phyloP scores from a whole-genome alignment of 2,329 filamentous ascomycete species.

The Fusarium pseudonygamai region DNA sequence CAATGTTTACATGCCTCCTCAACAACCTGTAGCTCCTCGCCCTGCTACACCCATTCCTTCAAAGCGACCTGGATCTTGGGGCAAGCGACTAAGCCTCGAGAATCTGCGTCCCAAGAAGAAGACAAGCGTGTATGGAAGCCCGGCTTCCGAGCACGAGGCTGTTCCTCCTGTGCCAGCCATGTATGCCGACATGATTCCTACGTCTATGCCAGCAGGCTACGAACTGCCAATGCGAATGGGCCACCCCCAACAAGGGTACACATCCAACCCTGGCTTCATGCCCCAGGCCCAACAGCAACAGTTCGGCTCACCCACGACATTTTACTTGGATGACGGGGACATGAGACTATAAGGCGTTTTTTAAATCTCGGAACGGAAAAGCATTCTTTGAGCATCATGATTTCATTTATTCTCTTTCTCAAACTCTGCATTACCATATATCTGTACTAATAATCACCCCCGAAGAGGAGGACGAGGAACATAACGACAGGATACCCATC shows the following conservation, averaged over 20 bases:
- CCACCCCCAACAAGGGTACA: constrained; percentile 35
- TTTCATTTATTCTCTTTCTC: constrained; percentile 17
- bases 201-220: constrained; percentile 42
- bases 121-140: constrained; percentile 45
- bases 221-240: constrained; percentile 45
- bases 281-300: constrained; percentile 42
- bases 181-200: constrained; percentile 44
- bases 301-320: constrained; percentile 42
- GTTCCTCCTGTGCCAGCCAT: constrained; percentile 44
- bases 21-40: constrained; percentile 43
- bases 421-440: constrained; percentile 19
- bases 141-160: constrained; percentile 40
- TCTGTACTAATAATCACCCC: constrained; percentile 41
- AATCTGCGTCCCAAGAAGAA: constrained; percentile 51
- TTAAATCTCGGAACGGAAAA: constrained; percentile 30
- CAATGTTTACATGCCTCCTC: constrained; percentile 39
- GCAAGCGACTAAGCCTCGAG: constrained; percentile 51
- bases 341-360: constrained; percentile 41
- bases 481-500: constrained; percentile 40
- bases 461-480: constrained; percentile 37
- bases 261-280: constrained; percentile 41
- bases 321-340: constrained; percentile 43
- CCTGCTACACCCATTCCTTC: constrained; percentile 52
- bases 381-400: constrained; percentile 32
- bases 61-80: constrained; percentile 53